Base-by-base conservation (phyloP, 2,329 filamentous ascomycete genomes). In the Emericellopsis atlantica region DNA sequence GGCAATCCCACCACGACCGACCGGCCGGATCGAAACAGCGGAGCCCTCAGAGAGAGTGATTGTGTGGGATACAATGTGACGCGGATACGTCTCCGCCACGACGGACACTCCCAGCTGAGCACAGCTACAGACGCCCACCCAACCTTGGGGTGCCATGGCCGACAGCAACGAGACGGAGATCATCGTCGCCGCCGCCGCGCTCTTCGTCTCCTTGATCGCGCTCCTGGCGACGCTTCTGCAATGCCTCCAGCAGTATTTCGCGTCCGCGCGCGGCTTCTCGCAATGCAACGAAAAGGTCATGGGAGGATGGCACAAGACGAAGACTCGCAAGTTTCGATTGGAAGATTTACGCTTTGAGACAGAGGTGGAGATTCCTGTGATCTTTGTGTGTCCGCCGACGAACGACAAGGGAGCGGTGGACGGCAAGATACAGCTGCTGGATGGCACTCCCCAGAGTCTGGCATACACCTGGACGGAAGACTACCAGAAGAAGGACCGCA, bases 261-360 rank as follows among this genome's bases (percentile, higher is more conserved):
- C 67, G 0, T 70, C 69, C 9, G 67, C 69, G 0, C 59, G 61
- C n/a, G 69, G 69, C 26, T 72, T 69, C 46, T 56, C 65, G 5
- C 65, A 65, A 40, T 71, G 67, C 48, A 65, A 62, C 44, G 55
- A 65, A 40, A 62, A 64, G 37, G 66, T 70, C 40, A 69, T 70
- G 54, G 67, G 69, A 1, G 52, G 55, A 14, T 72, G 69, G 69
- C 58, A 62, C 16, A 44, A 48, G 2, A 60, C 53, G 15, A 68
- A 64, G 43, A 55, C 54, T 2, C 58, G 68, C 9, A 52, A 48
- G 1, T 66, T 71, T 43, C 58, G 54, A 2, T 56, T 53, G 40
- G 54, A 57, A 23, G 67, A 72, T 51, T 53, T 72, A 23, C 66
- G 69, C 3, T 69, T 70, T 46, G 66, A 69, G 43, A 67, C 72